phyloP scores from a whole-genome alignment of 164 flowering plant genomes.

The Annona cherimola region DNA sequence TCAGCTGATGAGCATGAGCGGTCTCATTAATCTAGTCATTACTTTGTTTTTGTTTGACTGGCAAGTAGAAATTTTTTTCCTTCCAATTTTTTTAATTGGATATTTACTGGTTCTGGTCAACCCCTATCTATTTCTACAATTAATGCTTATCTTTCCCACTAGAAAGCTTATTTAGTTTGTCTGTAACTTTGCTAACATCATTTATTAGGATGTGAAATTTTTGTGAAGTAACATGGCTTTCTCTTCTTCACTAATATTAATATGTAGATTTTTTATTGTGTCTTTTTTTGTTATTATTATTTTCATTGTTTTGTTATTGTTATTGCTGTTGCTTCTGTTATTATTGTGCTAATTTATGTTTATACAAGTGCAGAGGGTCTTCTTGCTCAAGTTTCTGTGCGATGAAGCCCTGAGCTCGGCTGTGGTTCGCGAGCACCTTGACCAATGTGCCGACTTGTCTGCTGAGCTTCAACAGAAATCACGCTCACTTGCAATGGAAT shows the following conservation, averaged over 20 bases:
- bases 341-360: neutral
- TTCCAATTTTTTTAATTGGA: neutral
- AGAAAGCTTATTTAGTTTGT: no score
- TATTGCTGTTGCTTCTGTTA: neutral
- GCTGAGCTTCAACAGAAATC: conserved; percentile 80
- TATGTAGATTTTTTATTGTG: no score
- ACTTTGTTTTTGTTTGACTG: neutral
- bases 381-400: conserved; percentile 74
- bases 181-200: no score
- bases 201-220: no score
- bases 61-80: neutral
- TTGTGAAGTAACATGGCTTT: no score
- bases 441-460: conserved; percentile 59
- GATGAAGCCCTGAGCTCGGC: conserved; percentile 73
- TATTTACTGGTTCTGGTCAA: no score
- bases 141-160: no score
- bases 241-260: no score
- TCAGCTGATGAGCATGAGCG: neutral
- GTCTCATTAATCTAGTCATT: neutral
- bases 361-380: conserved; percentile 59
- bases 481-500: conserved; percentile 50
- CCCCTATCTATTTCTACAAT: no score
- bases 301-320: no score
- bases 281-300: no score
- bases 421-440: conserved; percentile 74